Evolutionary conservation across 2,329 filamentous ascomycete species (phyloP), one percentile per base, ranked within the genome.

Genomic region (Apiospora marii): DNA sequence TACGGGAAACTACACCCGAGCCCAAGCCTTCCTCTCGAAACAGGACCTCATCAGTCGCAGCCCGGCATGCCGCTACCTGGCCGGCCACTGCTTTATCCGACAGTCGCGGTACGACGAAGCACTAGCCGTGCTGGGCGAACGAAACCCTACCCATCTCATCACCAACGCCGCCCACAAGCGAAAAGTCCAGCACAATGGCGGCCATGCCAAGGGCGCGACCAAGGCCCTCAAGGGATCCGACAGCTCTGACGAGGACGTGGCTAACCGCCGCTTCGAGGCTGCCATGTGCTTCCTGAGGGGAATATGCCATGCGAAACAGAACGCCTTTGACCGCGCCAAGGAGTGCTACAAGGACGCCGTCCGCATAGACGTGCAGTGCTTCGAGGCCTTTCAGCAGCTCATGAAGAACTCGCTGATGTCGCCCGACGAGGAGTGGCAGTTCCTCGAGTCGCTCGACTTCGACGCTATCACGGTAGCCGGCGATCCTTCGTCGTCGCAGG

Each of bases 311-410:
- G 95, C 96, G 8, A 98, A 98, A 83, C 94, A 98, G 82, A 99
- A 98, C 82, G 94, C 96, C 37, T 98, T 98, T 78, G 96, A 99
- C 81, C 92, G 95, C 46, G 96, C 96, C 70, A 98, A 98, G 82
- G 95, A 98, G 79, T 98, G 96, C 84, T 99, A 98, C 87, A 98
- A 98, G 85, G 94, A 97, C 78, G 96, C 96, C 1, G 95, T 98
- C 67, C 91, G 94, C 74, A 98, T 99, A 79, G 96, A 99, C 80
- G 95, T 98, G 4, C 95, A 98, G 82, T 99, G 96, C 83, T 98
- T 98, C 80, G 96, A 99, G 83, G 96, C 96, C 0, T 98, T 99
- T 80, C 95, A 98, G 78, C 95, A 98, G 85, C 89, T 99, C 71
- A 98, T 98, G 92, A 94, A 95, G 84, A 99, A 99, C 84, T 94